Evolutionary conservation across 2,329 filamentous ascomycete genomes (phyloP).

Genomic region (Talaromyces islandicus): DNA sequence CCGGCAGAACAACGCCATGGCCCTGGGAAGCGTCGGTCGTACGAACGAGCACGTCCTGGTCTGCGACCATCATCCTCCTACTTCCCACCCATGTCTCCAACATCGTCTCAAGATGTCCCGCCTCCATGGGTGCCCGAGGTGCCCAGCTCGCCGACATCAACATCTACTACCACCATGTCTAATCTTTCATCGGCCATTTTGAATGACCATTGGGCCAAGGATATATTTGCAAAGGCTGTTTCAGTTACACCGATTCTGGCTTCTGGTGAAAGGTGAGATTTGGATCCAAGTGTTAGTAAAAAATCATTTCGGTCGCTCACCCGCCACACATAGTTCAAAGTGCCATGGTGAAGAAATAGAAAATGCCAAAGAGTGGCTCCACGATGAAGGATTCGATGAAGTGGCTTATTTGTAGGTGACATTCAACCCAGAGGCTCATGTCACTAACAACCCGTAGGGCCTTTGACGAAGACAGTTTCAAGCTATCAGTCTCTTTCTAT

Average conservation of each 20-base stretch:
- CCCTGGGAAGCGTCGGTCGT: constrained; percentile 27
- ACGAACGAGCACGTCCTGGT: constrained; percentile 27
- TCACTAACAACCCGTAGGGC: constrained; percentile 22
- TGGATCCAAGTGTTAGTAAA: background rate
- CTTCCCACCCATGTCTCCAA: constrained; percentile 16
- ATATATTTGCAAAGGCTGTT: constrained; percentile 27
- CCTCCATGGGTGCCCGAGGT: constrained; percentile 26
- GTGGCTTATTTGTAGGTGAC: constrained; percentile 34
- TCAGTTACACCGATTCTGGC: constrained; percentile 24
- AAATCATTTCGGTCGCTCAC: background rate
- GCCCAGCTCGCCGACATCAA: constrained; percentile 28
- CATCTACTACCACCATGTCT: constrained; percentile 25
- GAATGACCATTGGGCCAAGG: constrained; percentile 37
- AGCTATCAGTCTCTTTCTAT: constrained; percentile 46
- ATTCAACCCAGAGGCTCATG: background rate
- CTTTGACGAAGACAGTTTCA: constrained; percentile 39
- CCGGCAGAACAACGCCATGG: constrained; percentile 21
- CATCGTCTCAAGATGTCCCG: constrained; percentile 22
- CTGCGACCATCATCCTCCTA: constrained; percentile 17
- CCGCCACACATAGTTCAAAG: constrained; percentile 24
- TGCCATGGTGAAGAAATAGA: constrained; percentile 27
- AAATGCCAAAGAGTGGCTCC: constrained; percentile 24
- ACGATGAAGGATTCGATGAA: constrained; percentile 30
- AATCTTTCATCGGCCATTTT: constrained; percentile 19
- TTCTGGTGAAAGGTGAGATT: constrained; percentile 25